A percentile compares a stretch with the other conserved stretches of the same genome.
Conservation (phyloP, 1,284 basidiomycete species). For the Amylostereum areolatum region DNA sequence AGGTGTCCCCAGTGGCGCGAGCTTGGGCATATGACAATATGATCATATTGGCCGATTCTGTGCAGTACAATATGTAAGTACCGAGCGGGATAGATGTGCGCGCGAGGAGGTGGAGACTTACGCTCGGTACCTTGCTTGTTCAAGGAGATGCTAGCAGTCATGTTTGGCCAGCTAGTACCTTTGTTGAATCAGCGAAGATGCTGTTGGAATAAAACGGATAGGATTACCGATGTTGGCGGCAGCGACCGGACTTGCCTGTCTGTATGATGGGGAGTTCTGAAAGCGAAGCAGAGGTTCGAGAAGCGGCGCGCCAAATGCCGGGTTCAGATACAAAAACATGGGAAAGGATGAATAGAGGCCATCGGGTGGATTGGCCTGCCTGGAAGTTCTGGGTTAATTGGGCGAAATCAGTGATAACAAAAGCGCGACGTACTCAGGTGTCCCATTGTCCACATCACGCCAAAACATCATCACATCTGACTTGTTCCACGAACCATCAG, state of each 20-base stretch:
- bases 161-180: conserved; percentile 26
- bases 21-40: conserved; percentile 18
- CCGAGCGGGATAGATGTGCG: too few relatives aligned
- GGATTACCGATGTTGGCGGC: conserved; percentile 36
- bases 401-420: too few relatives aligned
- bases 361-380: conserved; percentile 42
- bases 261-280: conserved; percentile 1
- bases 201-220: conserved; percentile 30
- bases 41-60: conserved; percentile 15
- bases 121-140: conserved; percentile 19
- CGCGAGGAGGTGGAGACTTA: too few relatives aligned
- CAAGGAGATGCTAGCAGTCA: conserved; percentile 17
- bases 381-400: too few relatives aligned
- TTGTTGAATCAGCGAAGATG: too few relatives aligned
- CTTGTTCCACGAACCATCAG: background rate
- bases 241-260: too few relatives aligned
- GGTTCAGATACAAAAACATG: conserved; percentile 8
- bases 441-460: conserved; percentile 19
- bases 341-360: conserved; percentile 15
- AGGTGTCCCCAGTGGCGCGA: conserved; percentile 12
- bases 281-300: conserved; percentile 8
- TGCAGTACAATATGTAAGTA: too few relatives aligned
- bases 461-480: conserved; percentile 11
- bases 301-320: conserved; percentile 4
- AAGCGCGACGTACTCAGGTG: background rate